These are phyloP conservation scores for Ogataea chonburiensis DNA, from an alignment of 805 yeast species.

Conservation along the genomic window DNA sequence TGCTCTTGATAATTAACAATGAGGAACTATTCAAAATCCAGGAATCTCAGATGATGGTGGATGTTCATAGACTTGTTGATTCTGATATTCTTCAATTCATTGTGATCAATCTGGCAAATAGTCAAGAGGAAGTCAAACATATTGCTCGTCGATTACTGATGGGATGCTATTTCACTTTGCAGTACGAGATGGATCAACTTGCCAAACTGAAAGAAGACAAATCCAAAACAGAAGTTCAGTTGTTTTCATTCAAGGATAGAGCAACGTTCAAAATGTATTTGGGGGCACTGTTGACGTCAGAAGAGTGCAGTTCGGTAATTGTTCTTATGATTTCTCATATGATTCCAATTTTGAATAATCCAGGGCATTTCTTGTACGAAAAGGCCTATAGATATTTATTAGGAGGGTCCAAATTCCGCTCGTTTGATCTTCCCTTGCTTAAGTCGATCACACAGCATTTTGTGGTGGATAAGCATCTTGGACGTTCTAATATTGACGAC, in stretches of 20 bases:
- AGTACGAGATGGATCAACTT: slow-evolving; percentile 35
- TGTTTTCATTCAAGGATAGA: slow-evolving; percentile 50
- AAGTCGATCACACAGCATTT: slow-evolving; percentile 36
- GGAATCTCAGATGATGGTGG: slow-evolving; percentile 35
- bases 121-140: slow-evolving; percentile 26
- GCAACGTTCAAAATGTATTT: slow-evolving; percentile 53
- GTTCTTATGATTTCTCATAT: slow-evolving; percentile 56
- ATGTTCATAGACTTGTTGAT: slow-evolving; percentile 57
- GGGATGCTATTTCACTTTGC: slow-evolving; percentile 44
- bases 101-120: slow-evolving; percentile 45
- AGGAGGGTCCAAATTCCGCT: slow-evolving; percentile 46
- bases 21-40: slow-evolving; percentile 52
- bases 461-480: slow-evolving; percentile 27
- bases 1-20: slow-evolving; percentile 60
- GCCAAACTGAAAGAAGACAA: slow-evolving; percentile 18
- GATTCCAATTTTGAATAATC: slow-evolving; percentile 57
- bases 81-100: slow-evolving; percentile 53
- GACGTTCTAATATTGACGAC: slow-evolving; percentile 37
- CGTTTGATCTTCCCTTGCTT: slow-evolving; percentile 46
- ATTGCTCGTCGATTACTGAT: slow-evolving; percentile 45
- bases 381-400: slow-evolving; percentile 65
- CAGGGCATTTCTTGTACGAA: slow-evolving; percentile 75
- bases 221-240: slow-evolving; percentile 12
- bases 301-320: slow-evolving; percentile 43
- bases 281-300: slow-evolving; percentile 43